Base-by-base conservation (phyloP, 192 early-diverging fungal genomes). In the Linnemannia hyalina region DNA sequence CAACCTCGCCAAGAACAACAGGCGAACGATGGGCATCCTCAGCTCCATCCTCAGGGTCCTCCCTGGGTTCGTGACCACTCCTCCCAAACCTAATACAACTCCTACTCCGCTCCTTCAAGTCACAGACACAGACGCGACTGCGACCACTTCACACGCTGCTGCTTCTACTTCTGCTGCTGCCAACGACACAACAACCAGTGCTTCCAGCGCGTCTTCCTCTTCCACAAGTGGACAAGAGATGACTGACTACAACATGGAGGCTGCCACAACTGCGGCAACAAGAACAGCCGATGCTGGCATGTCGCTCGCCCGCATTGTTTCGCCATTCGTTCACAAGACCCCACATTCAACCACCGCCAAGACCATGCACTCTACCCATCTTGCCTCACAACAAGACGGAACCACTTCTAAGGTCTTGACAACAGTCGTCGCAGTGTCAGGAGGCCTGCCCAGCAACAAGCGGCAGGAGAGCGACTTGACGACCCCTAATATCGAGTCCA, bases 11-110 rank as follows among this genome's bases (percentile, higher is more conserved):
- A n/a, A n/a, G 29, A 7, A 75, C 38, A 75, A 75, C 18, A 32
- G 4, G 29, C 49, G 26, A 22, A 26, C 73, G 40, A 82, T 82
- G 81, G 81, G 81, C 41, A 73, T 82, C 74, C 71, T 82, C 29
- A 77, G 38, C 35, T 82, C 81, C 40, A 82, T 82, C 23, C 81
- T 82, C 18, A 77, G 52, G 75, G 54, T 68, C 8, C 54, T 65
- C 41, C 41, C 74, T 5, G 55, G 55, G 47, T 52, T 49, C 55
- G 47, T 77, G 75, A 23, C 32, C 13, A 23, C 32, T n/a, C 65
- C 73, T n/a, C 65, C 65, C 20, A 69, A 74, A 42, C 46, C 57
- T 52, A 40, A 68, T 36, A 29, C n/a, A 1, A 49, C 76, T 29
- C 13, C 13, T 26, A 70, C 36, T 47, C 9, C 76, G 22, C 68